Evolutionary conservation across 1,139 yeast species (phyloP).

Genomic region (Scheffersomyces segobiensis): DNA sequence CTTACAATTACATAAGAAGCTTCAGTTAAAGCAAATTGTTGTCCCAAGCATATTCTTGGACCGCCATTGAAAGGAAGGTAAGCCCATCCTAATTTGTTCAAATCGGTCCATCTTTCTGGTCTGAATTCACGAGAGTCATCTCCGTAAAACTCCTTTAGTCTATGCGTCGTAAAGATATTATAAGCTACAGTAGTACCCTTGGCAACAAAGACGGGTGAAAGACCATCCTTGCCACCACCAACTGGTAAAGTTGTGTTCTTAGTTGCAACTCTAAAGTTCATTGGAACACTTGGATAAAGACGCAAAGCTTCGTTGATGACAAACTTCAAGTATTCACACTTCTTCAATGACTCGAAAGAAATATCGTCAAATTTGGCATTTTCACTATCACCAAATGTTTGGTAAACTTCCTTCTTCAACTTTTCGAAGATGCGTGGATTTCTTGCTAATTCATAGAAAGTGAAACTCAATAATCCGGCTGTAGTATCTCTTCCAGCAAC

Average conservation of each 20-base stretch:
- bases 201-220: conserved; percentile 10
- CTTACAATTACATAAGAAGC: conserved; percentile 34
- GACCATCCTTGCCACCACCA: conserved; percentile 13
- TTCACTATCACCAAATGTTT: conserved; percentile 24
- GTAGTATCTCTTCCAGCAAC: conserved; percentile 37
- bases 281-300: conserved; percentile 16
- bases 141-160: conserved; percentile 11
- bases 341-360: conserved; percentile 12
- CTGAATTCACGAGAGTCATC: conserved; percentile 12
- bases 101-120: conserved; percentile 3
- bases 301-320: conserved; percentile 15
- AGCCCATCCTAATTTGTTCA: conserved; percentile 32
- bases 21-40: conserved; percentile 50
- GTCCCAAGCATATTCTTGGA: conserved; percentile 44
- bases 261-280: conserved; percentile 12
- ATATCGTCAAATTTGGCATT: conserved; percentile 26
- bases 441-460: conserved; percentile 25
- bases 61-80: conserved; percentile 41
- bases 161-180: conserved; percentile 11
- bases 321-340: conserved; percentile 15
- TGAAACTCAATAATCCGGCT: conserved; percentile 28
- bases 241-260: conserved; percentile 14
- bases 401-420: conserved; percentile 21
- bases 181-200: conserved; percentile 12
- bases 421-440: conserved; percentile 23